These are phyloP conservation scores for Colletotrichum sp. DNA, from an alignment of 2,329 filamentous ascomycete genomes.

Conservation along the genomic window DNA sequence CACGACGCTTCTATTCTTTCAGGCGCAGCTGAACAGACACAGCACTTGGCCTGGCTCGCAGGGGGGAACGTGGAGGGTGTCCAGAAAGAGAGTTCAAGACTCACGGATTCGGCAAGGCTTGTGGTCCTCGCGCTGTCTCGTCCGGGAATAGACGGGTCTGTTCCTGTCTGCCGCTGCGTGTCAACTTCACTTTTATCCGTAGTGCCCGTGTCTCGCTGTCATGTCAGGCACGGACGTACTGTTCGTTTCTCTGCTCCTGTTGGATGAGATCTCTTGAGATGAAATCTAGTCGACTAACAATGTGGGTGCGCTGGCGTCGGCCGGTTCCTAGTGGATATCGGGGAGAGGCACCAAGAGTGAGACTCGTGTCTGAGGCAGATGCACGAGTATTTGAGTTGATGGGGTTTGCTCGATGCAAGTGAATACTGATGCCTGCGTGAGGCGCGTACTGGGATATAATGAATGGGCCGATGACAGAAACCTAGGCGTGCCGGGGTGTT, in stretches of 20 bases:
- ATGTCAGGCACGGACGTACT: slow-evolving; percentile 22
- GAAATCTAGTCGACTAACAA: not conserved
- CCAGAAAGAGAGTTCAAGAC: slow-evolving; percentile 11
- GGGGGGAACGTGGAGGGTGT: not conserved
- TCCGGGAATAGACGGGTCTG: slow-evolving; percentile 17
- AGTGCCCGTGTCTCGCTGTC: slow-evolving; percentile 21
- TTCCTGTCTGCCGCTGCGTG: slow-evolving; percentile 12
- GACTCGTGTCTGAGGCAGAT: slow-evolving; percentile 17
- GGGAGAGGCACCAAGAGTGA: slow-evolving; percentile 9
- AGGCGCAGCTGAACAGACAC: not conserved
- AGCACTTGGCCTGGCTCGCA: not conserved
- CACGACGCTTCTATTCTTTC: not conserved
- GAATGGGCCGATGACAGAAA: not conserved
- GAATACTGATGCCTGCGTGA: not conserved
- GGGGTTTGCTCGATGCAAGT: not conserved
- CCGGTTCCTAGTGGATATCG: slow-evolving; percentile 2
- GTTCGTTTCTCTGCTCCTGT: slow-evolving; percentile 4
- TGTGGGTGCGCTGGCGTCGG: not conserved
- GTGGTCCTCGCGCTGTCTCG: slow-evolving; percentile 8
- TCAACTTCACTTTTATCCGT: slow-evolving; percentile 14
- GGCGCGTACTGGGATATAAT: not conserved
- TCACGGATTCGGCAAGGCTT: slow-evolving; percentile 12
- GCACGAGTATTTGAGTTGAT: not conserved
- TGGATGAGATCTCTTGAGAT: slow-evolving; percentile 1
- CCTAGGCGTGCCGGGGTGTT: not conserved